Evolutionary conservation across 2,329 filamentous ascomycete species (phyloP).

Genomic region (Zymoseptoria brevis): DNA sequence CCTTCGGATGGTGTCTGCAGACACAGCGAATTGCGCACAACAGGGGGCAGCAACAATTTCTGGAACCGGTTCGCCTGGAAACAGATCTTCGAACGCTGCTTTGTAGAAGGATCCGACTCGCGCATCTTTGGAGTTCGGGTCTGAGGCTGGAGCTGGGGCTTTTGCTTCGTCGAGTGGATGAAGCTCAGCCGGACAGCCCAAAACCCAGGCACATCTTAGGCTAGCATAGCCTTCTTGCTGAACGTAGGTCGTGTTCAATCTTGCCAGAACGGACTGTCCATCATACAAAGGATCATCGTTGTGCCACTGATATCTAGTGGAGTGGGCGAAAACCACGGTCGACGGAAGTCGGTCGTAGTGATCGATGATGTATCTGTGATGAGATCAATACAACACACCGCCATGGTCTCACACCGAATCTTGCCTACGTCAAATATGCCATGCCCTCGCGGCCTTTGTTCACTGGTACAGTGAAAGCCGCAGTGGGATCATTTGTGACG

Average conservation of each 20-base stretch:
- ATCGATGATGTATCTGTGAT: constrained; percentile 41
- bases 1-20: constrained; percentile 39
- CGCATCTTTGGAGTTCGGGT: constrained; percentile 28
- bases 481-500: too few relatives aligned
- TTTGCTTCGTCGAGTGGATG: constrained; percentile 35
- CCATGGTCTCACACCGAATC: too few relatives aligned
- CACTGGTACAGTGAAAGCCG: too few relatives aligned
- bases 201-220: constrained; percentile 45
- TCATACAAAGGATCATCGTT: constrained; percentile 46
- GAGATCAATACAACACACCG: constrained; percentile 4
- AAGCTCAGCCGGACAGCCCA: constrained; percentile 47
- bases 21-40: constrained; percentile 50
- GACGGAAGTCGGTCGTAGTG: constrained; percentile 49
- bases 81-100: constrained; percentile 43
- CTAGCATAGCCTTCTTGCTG: constrained; percentile 46
- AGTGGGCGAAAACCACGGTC: constrained; percentile 52
- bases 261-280: constrained; percentile 41
- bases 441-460: constrained; percentile 42
- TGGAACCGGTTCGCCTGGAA: constrained; percentile 36
- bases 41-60: constrained; percentile 43
- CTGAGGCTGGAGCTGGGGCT: constrained; percentile 16
- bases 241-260: constrained; percentile 43
- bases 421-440: constrained; percentile 41
- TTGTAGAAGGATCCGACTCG: constrained; percentile 44
- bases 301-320: constrained; percentile 49